Base-by-base conservation (phyloP, 768 basidiomycete genomes). In the Termitomyces sp. region DNA sequence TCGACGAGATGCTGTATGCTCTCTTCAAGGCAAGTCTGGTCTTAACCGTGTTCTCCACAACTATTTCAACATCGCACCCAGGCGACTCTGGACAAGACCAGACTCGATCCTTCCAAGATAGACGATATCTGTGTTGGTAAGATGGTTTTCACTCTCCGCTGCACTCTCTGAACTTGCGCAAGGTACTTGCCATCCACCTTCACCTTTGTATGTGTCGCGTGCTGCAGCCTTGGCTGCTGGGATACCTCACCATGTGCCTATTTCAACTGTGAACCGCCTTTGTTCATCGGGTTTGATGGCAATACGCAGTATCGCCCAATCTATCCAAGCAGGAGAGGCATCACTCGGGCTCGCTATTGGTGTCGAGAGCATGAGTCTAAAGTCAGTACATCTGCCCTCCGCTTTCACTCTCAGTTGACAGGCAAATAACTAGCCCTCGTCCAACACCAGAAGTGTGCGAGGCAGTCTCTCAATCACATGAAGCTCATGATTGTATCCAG, bases 261-360 rank as follows among this genome's bases (percentile, higher is more conserved):
- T 98, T 63, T 91, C 91, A 25, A 89, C 91, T 11, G 86, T 98
- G 57, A 99, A 99, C 74, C 81, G 96, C 60, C 83, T 98, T 54
- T 99, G 96, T 74, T 92, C 94, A 2, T 96, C 94, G 0, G 95
- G 96, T 29, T 80, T 98, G 53, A 93, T 96, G 84, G 89, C 96
- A n/a, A 88, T 98, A 63, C 86, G 92, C 61, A 86, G 81, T 70
- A 91, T 98, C 54, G 94, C 95, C 17, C 89, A 96, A 72, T 83
- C 89, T 60, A 95, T 98, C 66, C 82, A 87, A 63, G 74, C 86
- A 7, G 90, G 91, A 29, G 93, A 98, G 69, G 87, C 88, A 32
- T 87, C 91, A 32, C 79, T 98, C 48, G 96, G 96, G 29, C 77
- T 98, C 57, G 96, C 94, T 3, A 80, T 87, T 34, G 92, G 90